Evolutionary conservation across 495 filamentous ascomycete species (phyloP).

Genomic region (Trichoderma gamsii): DNA sequence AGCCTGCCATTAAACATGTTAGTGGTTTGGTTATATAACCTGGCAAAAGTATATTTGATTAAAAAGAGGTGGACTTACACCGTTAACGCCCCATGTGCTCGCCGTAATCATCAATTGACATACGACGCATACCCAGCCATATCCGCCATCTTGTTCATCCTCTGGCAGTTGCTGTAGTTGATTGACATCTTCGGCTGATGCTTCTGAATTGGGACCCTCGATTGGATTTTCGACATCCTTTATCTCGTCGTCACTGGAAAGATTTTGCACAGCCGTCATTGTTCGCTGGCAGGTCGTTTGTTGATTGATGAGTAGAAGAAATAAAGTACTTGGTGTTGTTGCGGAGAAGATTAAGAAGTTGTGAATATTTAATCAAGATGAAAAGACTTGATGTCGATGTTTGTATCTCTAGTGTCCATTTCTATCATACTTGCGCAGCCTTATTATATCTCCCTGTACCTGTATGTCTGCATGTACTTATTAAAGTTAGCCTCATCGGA

Average conservation of each 20-base stretch:
- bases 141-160: slow-evolving; percentile 34
- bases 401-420: background rate
- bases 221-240: background rate
- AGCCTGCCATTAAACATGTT: background rate
- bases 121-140: slow-evolving; percentile 48
- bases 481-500: background rate
- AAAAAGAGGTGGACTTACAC: slow-evolving; percentile 19
- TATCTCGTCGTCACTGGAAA: background rate
- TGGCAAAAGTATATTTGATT: no score
- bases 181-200: background rate
- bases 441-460: background rate
- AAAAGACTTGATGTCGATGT: background rate
- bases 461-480: background rate
- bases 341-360: background rate
- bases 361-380: background rate
- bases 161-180: background rate
- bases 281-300: background rate
- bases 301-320: background rate
- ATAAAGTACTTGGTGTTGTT: background rate
- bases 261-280: background rate
- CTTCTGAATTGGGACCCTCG: background rate
- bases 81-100: slow-evolving; percentile 30
- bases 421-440: background rate
- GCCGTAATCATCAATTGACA: slow-evolving; percentile 20
- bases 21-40: background rate